Percentiles rank a stretch among this genome's conserved stretches.
Conservation (phyloP, 257 asterid genomes). For the Plantago ovata region DNA sequence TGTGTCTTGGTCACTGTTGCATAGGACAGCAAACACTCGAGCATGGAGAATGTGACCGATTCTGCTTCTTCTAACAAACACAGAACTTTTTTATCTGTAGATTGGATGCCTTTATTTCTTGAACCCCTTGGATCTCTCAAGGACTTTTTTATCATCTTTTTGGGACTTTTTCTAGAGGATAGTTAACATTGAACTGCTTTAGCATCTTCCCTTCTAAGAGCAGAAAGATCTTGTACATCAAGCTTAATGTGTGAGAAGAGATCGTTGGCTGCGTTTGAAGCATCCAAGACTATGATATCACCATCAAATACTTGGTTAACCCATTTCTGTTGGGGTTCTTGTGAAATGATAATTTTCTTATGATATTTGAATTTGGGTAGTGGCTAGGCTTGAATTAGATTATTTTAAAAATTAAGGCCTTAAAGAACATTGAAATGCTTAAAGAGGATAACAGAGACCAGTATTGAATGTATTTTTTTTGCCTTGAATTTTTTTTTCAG, state of each 20-base stretch:
- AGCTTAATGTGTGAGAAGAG: conserved; percentile 21
- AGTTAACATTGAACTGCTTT: conserved; percentile 13
- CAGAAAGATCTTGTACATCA: conserved; percentile 21
- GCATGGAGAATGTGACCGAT: conserved; percentile 13
- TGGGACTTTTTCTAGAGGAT: conserved; percentile 11
- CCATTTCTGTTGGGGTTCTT: conserved; percentile 17
- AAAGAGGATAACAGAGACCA: background rate
- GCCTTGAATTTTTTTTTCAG: background rate
- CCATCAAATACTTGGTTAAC: conserved; percentile 26
- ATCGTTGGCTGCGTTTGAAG: conserved; percentile 20
- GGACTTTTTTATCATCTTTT: conserved; percentile 20
- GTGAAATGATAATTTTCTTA: background rate
- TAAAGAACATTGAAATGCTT: background rate
- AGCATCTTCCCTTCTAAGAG: conserved; percentile 18
- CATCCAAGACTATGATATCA: conserved; percentile 23
- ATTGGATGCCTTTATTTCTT: background rate
- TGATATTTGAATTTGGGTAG: no score
- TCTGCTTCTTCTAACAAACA: conserved; percentile 21
- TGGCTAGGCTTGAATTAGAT: no score
- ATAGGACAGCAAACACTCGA: conserved; percentile 22
- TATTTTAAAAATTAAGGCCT: no score
- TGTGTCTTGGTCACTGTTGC: conserved; percentile 19
- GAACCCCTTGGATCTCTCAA: conserved; percentile 14
- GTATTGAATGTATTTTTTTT: background rate
- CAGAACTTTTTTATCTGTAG: conserved; percentile 6